These are phyloP conservation scores for Cenococcum geophilum DNA, from an alignment of 495 filamentous ascomycete species.

Conservation along the genomic window DNA sequence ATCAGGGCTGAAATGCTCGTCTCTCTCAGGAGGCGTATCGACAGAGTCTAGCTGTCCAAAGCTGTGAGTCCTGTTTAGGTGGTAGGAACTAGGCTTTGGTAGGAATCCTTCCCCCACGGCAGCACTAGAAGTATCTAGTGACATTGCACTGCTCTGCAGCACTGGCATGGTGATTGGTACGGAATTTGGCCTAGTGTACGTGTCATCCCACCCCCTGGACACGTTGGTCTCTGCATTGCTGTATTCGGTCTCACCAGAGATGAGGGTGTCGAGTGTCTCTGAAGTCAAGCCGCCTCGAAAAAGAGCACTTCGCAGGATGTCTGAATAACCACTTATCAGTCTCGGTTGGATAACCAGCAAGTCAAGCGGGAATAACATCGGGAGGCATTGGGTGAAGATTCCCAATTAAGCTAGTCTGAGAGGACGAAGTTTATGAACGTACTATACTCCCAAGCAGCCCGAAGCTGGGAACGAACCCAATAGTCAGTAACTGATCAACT, in stretches of 20 bases:
- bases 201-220: constrained; percentile 7
- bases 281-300: constrained; percentile 55
- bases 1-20: constrained; percentile 36
- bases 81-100: constrained; percentile 6
- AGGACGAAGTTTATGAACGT: constrained; percentile 9
- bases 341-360: too few species aligned
- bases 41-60: constrained; percentile 15
- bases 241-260: constrained; percentile 25
- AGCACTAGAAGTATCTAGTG: constrained; percentile 19
- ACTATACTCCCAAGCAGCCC: constrained; percentile 43
- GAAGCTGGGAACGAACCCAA: constrained; percentile 39
- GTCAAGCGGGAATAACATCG: not conserved
- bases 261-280: constrained; percentile 50
- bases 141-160: constrained; percentile 8
- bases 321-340: constrained; percentile 35
- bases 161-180: constrained; percentile 13
- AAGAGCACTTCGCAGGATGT: constrained; percentile 56
- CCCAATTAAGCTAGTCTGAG: not conserved
- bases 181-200: constrained; percentile 10
- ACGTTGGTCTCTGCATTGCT: constrained; percentile 1
- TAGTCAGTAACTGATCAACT: constrained; percentile 19
- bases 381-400: not conserved
- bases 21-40: constrained; percentile 47
- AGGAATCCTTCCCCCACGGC: constrained; percentile 23
- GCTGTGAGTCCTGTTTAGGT: constrained; percentile 13